Evolutionary conservation across 148 eudicot species (phyloP).

Genomic region (Camellia granthamiana): DNA sequence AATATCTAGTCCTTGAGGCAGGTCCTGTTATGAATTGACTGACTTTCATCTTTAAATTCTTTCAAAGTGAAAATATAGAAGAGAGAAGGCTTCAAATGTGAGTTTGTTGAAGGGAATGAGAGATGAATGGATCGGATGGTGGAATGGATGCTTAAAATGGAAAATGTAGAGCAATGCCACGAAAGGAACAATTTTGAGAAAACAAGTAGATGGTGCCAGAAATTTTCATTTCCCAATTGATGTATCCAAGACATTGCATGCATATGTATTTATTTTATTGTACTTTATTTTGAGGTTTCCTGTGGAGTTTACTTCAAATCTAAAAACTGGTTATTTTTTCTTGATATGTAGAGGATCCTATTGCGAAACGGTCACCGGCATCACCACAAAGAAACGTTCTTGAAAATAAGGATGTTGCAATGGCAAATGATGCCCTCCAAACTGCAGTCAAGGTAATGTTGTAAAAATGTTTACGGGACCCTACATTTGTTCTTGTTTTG

Average conservation of each 20-base stretch:
- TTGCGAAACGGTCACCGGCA: slow-evolving; percentile 49
- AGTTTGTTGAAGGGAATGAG: not conserved
- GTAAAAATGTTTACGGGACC: not conserved
- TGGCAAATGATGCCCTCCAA: slow-evolving; percentile 34
- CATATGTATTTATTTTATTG: not conserved
- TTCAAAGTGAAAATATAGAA: not conserved
- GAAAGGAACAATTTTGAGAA: not conserved
- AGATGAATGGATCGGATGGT: not conserved
- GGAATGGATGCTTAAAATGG: not conserved
- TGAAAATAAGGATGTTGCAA: slow-evolving; percentile 35
- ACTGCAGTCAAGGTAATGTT: slow-evolving; percentile 43
- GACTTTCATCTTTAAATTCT: not conserved
- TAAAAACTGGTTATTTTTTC: slow-evolving; percentile 7
- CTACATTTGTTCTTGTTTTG: not conserved
- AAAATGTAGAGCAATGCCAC: not conserved
- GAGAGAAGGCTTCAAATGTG: not conserved
- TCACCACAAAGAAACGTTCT: slow-evolving; percentile 36
- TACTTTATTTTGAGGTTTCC: not conserved
- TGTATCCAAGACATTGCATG: not conserved
- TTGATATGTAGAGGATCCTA: slow-evolving; percentile 60
- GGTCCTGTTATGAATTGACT: not conserved
- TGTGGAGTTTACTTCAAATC: not conserved
- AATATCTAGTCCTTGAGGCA: not conserved
- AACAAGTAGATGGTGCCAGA: not conserved
- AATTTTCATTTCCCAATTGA: not conserved